These are phyloP conservation scores for Fusarium denticulatum DNA, from an alignment of 2,329 filamentous ascomycete genomes.

Conservation along the genomic window DNA sequence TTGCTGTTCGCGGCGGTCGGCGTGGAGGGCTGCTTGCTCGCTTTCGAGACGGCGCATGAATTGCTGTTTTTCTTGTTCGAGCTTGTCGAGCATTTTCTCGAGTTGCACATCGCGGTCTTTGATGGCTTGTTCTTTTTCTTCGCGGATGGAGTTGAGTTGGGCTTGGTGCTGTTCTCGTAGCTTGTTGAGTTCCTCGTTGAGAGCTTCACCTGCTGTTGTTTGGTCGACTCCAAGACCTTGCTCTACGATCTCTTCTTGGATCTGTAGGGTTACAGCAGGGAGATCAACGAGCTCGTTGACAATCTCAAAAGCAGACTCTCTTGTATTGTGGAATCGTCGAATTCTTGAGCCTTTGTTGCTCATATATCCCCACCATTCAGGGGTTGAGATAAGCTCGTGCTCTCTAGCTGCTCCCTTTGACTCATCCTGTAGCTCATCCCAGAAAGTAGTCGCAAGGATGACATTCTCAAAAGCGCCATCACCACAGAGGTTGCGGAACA, in stretches of 20 bases:
- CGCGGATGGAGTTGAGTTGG: not conserved
- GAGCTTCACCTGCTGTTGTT: not conserved
- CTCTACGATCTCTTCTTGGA: constrained; percentile 3
- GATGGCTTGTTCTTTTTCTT: not conserved
- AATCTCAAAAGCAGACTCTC: not conserved
- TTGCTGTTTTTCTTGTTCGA: not conserved
- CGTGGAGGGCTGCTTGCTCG: not conserved
- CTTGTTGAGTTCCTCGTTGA: not conserved
- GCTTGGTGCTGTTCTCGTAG: not conserved
- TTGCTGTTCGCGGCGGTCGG: not conserved
- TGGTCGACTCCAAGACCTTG: not conserved
- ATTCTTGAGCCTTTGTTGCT: not conserved
- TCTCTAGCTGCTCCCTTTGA: not conserved
- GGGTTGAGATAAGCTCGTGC: not conserved
- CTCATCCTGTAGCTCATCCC: not conserved
- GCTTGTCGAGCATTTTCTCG: not conserved
- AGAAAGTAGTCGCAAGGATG: constrained; percentile 1
- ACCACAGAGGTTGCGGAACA: not conserved
- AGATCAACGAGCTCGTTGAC: not conserved
- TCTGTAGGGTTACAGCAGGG: not conserved
- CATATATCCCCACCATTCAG: constrained; percentile 3
- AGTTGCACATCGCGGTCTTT: not conserved
- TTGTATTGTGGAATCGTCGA: not conserved
- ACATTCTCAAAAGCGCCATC: not conserved
- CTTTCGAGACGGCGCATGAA: not conserved